Conservation (phyloP, 1,284 basidiomycete species). For the Irpex sp. region DNA sequence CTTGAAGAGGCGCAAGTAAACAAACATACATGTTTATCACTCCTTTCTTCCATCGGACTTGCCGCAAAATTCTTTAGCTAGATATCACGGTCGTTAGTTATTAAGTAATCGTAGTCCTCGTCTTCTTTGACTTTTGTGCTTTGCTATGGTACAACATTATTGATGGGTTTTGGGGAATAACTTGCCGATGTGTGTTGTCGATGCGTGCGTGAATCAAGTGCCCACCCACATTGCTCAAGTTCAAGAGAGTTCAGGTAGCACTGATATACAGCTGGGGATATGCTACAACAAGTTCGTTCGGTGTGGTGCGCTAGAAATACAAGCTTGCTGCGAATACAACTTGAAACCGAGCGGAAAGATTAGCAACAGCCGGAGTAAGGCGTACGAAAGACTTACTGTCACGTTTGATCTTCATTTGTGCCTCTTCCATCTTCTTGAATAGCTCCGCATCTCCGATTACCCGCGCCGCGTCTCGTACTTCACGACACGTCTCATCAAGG, state of each 20-base stretch:
- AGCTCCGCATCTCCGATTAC: constrained; percentile 96
- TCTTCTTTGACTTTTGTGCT: constrained; percentile 17
- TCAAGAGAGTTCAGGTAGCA: neutral
- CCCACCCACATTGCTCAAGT: neutral
- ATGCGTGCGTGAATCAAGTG: neutral
- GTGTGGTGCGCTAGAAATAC: constrained; percentile 62
- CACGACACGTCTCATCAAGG: constrained; percentile 95
- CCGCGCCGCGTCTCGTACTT: constrained; percentile 94
- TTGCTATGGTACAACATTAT: constrained; percentile 19
- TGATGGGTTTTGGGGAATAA: constrained; percentile 26
- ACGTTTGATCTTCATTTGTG: constrained; percentile 89
- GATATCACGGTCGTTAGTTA: constrained; percentile 7
- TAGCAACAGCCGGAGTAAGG: constrained; percentile 1
- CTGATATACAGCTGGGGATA: neutral
- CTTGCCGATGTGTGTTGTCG: neutral
- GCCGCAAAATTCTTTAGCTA: constrained; percentile 3
- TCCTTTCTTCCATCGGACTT: constrained; percentile 7
- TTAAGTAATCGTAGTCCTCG: constrained; percentile 3
- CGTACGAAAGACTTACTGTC: constrained; percentile 68
- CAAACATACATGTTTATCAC: constrained; percentile 1
- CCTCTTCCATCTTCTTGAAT: constrained; percentile 97
- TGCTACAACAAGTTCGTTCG: neutral
- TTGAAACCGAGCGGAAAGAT: constrained; percentile 24
- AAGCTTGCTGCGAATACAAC: constrained; percentile 85
- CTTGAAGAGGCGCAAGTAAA: constrained; percentile 56